phyloP scores from a whole-genome alignment of 2,329 filamentous ascomycete species.

The Exophiala sp. region DNA sequence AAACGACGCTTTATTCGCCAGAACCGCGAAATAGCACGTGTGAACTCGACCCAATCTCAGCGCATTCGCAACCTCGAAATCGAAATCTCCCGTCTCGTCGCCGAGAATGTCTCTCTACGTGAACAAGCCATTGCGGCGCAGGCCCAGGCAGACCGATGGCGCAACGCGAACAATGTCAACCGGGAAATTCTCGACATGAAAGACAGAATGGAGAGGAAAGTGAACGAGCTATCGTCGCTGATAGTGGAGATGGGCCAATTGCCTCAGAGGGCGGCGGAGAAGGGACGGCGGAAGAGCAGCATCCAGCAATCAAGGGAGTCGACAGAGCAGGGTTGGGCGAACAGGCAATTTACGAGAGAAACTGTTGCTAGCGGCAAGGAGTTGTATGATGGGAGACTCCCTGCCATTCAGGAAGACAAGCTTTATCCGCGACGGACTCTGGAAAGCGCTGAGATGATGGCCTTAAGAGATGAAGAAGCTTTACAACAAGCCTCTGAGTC shows the following conservation, averaged over 20 bases:
- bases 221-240: constrained; percentile 50
- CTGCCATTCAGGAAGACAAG: constrained; percentile 56
- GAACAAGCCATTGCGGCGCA: constrained; percentile 55
- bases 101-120: constrained; percentile 55
- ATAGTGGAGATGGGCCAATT: constrained; percentile 49
- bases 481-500: constrained; percentile 29
- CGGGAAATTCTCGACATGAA: constrained; percentile 50
- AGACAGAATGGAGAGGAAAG: constrained; percentile 50
- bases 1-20: constrained; percentile 60
- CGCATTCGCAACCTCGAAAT: constrained; percentile 58
- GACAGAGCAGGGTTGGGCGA: constrained; percentile 32
- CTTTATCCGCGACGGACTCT: constrained; percentile 52
- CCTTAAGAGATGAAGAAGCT: constrained; percentile 29
- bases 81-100: constrained; percentile 55
- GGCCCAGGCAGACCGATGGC: constrained; percentile 47
- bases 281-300: constrained; percentile 18
- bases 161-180: constrained; percentile 40
- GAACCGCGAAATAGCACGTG: constrained; percentile 60
- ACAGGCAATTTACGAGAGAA: constrained; percentile 22
- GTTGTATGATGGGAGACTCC: constrained; percentile 42
- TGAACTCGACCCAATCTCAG: constrained; percentile 58
- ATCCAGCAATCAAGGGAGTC: constrained; percentile 18
- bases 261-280: constrained; percentile 18
- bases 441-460: constrained; percentile 40
- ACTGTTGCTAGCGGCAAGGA: constrained; percentile 31